Conservation (phyloP, 495 filamentous ascomycete genomes). For the Pyrenula aspistea region DNA sequence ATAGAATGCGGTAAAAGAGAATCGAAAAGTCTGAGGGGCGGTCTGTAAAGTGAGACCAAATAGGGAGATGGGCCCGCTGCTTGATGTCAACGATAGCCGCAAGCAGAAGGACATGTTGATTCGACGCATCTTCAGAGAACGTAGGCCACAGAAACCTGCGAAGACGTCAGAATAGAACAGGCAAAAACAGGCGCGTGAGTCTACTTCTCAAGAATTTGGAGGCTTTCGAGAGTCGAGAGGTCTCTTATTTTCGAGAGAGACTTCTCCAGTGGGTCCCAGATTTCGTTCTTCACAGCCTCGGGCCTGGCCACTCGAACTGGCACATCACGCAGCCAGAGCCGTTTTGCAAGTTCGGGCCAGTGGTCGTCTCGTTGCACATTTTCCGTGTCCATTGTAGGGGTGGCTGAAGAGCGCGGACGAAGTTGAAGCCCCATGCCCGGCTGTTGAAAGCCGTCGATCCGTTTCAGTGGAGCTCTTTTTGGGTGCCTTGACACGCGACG, state of each 20-base stretch:
- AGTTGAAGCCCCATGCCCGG: not conserved
- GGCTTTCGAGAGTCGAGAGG: constrained; percentile 73
- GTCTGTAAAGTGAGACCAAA: constrained; percentile 70
- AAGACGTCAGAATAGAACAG: constrained; percentile 1
- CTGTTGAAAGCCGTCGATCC: not conserved
- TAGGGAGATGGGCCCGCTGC: constrained; percentile 70
- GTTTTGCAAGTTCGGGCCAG: constrained; percentile 71
- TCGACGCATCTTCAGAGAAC: constrained; percentile 78
- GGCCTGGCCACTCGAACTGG: constrained; percentile 67
- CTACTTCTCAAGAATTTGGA: constrained; percentile 83
- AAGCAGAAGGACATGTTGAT: constrained; percentile 80
- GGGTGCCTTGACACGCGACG: not conserved
- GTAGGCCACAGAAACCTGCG: constrained; percentile 84
- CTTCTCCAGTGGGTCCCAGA: constrained; percentile 83
- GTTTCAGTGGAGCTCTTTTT: not conserved
- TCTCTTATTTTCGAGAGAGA: constrained; percentile 65
- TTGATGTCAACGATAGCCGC: constrained; percentile 80
- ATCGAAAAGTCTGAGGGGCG: constrained; percentile 73
- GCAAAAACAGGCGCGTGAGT: constrained; percentile 1
- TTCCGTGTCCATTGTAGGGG: not conserved
- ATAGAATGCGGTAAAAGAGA: constrained; percentile 81
- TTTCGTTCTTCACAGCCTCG: constrained; percentile 73
- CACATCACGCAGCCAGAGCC: constrained; percentile 65
- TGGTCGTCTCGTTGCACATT: constrained; percentile 1
- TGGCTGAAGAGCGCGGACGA: not conserved